Evolutionary conservation across 371 early-diverging fungal genomes (phyloP).

Genomic region (Basidiobolus meristosporus): DNA sequence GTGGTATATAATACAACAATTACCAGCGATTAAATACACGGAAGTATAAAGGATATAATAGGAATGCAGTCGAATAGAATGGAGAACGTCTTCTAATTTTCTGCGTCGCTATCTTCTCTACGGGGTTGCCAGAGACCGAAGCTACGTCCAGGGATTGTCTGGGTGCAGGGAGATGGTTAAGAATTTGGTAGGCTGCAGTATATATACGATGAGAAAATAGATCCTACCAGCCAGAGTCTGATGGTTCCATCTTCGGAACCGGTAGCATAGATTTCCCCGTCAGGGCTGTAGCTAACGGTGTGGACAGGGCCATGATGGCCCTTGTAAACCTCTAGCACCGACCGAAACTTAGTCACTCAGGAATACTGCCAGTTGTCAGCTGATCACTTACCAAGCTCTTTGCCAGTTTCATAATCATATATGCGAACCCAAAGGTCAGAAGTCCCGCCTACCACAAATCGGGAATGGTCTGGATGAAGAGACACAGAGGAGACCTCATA

Average conservation of each 20-base stretch:
- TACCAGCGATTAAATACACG: too few species aligned
- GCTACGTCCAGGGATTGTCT: constrained; percentile 34
- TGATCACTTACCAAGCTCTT: too few species aligned
- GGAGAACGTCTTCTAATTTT: too few species aligned
- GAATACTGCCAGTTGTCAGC: constrained; percentile 3
- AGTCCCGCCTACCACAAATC: constrained; percentile 57
- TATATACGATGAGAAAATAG: not conserved
- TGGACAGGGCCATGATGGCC: constrained; percentile 81
- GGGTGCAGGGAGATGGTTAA: too few species aligned
- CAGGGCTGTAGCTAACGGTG: constrained; percentile 73
- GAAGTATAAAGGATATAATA: too few species aligned
- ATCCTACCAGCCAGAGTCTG: constrained; percentile 40
- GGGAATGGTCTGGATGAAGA: constrained; percentile 49
- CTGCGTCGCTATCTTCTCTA: too few species aligned
- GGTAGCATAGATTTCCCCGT: constrained; percentile 74
- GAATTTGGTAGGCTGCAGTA: not conserved
- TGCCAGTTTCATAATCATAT: constrained; percentile 49
- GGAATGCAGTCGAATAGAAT: too few species aligned
- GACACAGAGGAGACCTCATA: constrained; percentile 57
- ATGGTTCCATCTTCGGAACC: constrained; percentile 73
- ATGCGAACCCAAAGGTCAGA: constrained; percentile 63
- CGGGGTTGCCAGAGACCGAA: constrained; percentile 58
- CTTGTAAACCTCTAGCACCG: constrained; percentile 42
- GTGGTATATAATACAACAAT: too few species aligned
- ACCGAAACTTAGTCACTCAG: not conserved